Evolutionary conservation across 345 rosid species (phyloP).

Genomic region (Salix arbutifolia): DNA sequence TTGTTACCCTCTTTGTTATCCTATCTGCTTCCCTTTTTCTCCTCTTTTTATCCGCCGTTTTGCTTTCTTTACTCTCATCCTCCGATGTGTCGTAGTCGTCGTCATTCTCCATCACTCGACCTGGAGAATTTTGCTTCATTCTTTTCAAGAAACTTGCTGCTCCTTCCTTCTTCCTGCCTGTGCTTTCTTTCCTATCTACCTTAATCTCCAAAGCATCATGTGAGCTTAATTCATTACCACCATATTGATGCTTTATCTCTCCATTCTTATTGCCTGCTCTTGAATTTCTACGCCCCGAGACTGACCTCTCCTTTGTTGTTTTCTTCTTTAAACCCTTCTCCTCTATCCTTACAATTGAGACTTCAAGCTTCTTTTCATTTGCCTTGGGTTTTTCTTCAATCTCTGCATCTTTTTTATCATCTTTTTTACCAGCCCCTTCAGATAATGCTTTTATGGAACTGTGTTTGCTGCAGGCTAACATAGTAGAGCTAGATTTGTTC

Average conservation of each 20-base stretch:
- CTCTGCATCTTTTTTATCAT: conserved; percentile 13
- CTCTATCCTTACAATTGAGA: conserved; percentile 3
- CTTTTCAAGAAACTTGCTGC: conserved; percentile 48
- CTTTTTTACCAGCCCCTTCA: conserved; percentile 19
- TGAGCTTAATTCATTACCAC: conserved; percentile 52
- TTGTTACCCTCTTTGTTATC: conserved; percentile 23
- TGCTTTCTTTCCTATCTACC: conserved; percentile 31
- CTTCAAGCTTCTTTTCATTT: not conserved
- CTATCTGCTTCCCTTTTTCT: conserved; percentile 11
- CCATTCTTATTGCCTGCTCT: conserved; percentile 21
- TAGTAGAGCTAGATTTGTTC: conserved; percentile 25
- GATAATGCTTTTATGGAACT: conserved; percentile 15
- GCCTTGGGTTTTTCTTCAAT: conserved; percentile 23
- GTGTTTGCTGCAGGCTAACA: conserved; percentile 30
- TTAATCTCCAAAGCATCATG: conserved; percentile 38
- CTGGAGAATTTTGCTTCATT: conserved; percentile 47
- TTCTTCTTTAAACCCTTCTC: conserved; percentile 31
- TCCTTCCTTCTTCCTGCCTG: conserved; percentile 35
- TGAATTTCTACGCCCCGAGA: conserved; percentile 13
- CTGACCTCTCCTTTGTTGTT: conserved; percentile 26
- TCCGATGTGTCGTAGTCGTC: conserved; percentile 7
- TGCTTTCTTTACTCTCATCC: conserved; percentile 18
- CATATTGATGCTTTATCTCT: conserved; percentile 31
- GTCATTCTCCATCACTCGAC: conserved; percentile 11
- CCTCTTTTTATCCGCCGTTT: conserved; percentile 17